These are phyloP conservation scores for Ustilago xerochloae DNA, from an alignment of 1,284 basidiomycete species.

Conservation along the genomic window DNA sequence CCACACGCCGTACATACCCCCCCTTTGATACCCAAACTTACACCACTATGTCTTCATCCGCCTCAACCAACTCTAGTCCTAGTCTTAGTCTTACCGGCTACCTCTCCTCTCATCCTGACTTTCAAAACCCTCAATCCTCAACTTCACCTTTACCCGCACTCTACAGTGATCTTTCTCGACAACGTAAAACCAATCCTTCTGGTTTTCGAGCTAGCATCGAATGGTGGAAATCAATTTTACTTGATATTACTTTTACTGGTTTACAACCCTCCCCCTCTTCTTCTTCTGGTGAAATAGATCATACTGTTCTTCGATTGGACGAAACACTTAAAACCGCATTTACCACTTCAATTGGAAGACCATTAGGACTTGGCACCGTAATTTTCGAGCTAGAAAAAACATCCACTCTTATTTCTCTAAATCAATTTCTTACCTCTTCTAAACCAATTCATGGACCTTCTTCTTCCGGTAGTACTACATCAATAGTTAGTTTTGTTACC, in stretches of 20 bases:
- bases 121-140: slow-evolving; percentile 23
- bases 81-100: slow-evolving; percentile 17
- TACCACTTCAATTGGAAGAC: slow-evolving; percentile 75
- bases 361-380: slow-evolving; percentile 81
- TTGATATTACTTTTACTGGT: slow-evolving; percentile 72
- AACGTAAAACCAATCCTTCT: slow-evolving; percentile 83
- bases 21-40: not conserved
- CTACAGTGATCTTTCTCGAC: slow-evolving; percentile 86
- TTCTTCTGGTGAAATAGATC: not conserved
- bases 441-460: slow-evolving; percentile 78
- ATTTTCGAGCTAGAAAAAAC: slow-evolving; percentile 68
- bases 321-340: slow-evolving; percentile 36
- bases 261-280: slow-evolving; percentile 12
- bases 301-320: slow-evolving; percentile 74
- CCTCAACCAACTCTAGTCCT: not conserved
- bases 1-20: not conserved
- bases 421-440: slow-evolving; percentile 74
- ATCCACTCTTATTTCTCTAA: slow-evolving; percentile 72
- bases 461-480: no score
- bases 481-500: no score
- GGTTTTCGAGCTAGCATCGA: slow-evolving; percentile 83
- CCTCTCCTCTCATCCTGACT: slow-evolving; percentile 33
- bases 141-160: slow-evolving; percentile 76
- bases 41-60: not conserved
- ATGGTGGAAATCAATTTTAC: slow-evolving; percentile 85